Evolutionary conservation across 805 yeast species (phyloP).

Genomic region (Kluyveromyces siamensis): DNA sequence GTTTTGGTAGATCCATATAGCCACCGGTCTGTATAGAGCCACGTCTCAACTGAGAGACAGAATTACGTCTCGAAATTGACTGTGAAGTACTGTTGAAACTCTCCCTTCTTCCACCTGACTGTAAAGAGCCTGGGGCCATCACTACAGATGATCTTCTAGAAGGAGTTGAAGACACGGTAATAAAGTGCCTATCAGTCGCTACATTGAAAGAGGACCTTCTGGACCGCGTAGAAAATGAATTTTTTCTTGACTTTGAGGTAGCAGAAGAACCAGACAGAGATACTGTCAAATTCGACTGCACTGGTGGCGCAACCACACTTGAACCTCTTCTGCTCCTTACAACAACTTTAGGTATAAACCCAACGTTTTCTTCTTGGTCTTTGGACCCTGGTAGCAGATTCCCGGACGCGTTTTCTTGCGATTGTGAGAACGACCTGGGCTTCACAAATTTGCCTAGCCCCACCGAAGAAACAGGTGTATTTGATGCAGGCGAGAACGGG

Average conservation of each 20-base stretch:
- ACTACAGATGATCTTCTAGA: constrained; percentile 22
- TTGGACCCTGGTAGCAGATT: background rate
- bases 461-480: background rate
- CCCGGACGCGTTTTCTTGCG: constrained; percentile 3
- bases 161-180: constrained; percentile 4
- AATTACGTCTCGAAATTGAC: constrained; percentile 6
- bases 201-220: constrained; percentile 26
- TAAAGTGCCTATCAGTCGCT: constrained; percentile 10
- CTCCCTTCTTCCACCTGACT: constrained; percentile 9
- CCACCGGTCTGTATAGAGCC: constrained; percentile 4
- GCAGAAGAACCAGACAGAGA: constrained; percentile 18
- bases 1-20: constrained; percentile 5
- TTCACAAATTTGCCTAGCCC: constrained; percentile 17
- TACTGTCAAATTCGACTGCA: constrained; percentile 9
- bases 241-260: constrained; percentile 24
- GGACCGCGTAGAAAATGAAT: constrained; percentile 23
- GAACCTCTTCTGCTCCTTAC: constrained; percentile 23
- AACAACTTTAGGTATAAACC: constrained; percentile 28
- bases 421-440: constrained; percentile 25
- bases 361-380: constrained; percentile 23
- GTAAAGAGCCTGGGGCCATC: constrained; percentile 16
- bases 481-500: background rate
- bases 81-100: constrained; percentile 4
- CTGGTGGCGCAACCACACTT: constrained; percentile 4
- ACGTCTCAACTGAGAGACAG: constrained; percentile 5